Evolutionary conservation across 78 protist genomes (phyloP).

Genomic region (Blattamonas nauphoetae): DNA sequence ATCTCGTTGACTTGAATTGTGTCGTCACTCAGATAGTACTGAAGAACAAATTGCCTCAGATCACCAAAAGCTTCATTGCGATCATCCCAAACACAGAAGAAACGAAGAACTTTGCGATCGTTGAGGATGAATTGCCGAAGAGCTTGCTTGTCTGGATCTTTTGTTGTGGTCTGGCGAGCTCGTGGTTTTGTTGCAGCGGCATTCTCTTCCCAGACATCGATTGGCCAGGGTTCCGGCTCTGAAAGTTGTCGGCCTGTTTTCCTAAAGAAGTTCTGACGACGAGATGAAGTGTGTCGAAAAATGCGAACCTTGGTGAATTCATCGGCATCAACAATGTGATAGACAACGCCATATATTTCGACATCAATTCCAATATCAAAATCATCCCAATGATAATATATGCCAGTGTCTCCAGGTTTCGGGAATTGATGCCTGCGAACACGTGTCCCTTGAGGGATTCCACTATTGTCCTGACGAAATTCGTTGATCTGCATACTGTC

Average conservation of each 20-base stretch:
- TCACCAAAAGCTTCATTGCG: constrained; percentile 12
- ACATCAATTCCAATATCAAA: constrained; percentile 41
- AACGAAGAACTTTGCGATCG: constrained; percentile 59
- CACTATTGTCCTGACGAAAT: constrained; percentile 24
- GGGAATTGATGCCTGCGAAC: constrained; percentile 27
- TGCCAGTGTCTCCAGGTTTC: constrained; percentile 4
- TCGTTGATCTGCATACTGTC: constrained; percentile 38
- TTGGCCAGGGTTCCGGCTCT: neutral
- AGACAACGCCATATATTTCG: constrained; percentile 16
- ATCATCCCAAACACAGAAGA: constrained; percentile 59
- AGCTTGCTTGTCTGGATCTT: neutral
- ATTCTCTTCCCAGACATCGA: neutral
- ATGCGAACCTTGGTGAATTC: constrained; percentile 27
- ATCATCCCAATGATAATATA: constrained; percentile 3
- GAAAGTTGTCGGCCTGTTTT: neutral
- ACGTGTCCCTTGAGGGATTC: constrained; percentile 47
- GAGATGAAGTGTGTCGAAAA: neutral
- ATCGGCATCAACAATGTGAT: constrained; percentile 32
- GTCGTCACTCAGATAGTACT: constrained; percentile 63
- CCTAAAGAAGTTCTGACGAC: neutral
- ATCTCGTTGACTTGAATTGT: constrained; percentile 43
- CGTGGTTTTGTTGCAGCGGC: neutral
- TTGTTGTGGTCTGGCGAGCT: neutral
- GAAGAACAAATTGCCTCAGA: constrained; percentile 19
- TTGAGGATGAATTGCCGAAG: constrained; percentile 31